phyloP scores from a whole-genome alignment of 352 stramenopile species.

The Phytophthora cactorum region DNA sequence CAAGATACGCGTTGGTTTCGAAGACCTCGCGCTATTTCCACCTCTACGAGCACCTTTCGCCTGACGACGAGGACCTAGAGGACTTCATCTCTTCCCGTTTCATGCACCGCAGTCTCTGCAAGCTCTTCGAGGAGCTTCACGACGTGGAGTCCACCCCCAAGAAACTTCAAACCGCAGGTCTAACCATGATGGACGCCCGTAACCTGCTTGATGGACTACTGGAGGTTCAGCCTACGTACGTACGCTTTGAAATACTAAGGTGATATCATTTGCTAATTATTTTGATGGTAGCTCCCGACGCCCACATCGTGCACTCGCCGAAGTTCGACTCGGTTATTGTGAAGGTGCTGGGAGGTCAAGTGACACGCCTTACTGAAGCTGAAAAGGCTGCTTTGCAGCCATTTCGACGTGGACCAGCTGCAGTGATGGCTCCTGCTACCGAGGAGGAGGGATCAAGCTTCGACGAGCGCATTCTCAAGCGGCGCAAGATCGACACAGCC shows the following conservation, averaged over 20 bases:
- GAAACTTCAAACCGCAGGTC: neutral
- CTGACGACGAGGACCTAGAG: neutral
- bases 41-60: no score
- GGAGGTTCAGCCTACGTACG: conserved; percentile 1
- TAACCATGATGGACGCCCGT: neutral
- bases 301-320: conserved; percentile 3
- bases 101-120: neutral
- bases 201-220: conserved; percentile 6
- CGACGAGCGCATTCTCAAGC: conserved; percentile 3
- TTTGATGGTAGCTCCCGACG: conserved; percentile 4
- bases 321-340: conserved; percentile 3
- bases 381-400: neutral
- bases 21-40: neutral
- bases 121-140: neutral
- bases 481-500: neutral
- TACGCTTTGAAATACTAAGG: neutral
- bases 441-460: neutral
- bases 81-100: neutral
- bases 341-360: conserved; percentile 5
- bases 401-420: neutral
- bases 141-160: conserved; percentile 11
- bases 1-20: neutral
- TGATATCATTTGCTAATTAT: neutral
- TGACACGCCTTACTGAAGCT: neutral
- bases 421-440: no score